A percentile compares a stretch with the other conserved stretches of the same genome.
These are phyloP conservation scores for Colletotrichum sp. DNA, from an alignment of 2,329 filamentous ascomycete genomes.

Conservation along the genomic window DNA sequence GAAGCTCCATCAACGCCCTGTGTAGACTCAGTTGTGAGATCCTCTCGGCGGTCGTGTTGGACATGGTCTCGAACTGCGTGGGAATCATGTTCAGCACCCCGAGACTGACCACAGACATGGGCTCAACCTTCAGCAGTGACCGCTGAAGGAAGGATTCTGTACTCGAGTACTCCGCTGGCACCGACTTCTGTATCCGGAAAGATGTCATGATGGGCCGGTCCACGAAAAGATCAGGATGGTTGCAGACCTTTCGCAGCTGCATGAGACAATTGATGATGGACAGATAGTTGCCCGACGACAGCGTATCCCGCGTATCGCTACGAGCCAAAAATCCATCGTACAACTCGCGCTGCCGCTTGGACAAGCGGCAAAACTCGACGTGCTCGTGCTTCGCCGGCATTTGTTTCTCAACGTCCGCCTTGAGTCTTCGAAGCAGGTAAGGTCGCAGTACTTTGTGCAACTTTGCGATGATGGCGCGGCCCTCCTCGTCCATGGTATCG, in stretches of 20 bases:
- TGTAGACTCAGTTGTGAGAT: constrained; percentile 74
- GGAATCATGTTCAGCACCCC: constrained; percentile 82
- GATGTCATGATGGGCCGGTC: constrained; percentile 97
- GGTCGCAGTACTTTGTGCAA: constrained; percentile 93
- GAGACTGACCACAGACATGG: constrained; percentile 70
- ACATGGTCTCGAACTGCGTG: constrained; percentile 70
- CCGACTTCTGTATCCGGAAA: constrained; percentile 86
- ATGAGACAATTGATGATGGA: constrained; percentile 98
- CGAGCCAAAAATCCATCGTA: constrained; percentile 97
- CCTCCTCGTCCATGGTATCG: constrained; percentile 93
- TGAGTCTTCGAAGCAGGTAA: constrained; percentile 87
- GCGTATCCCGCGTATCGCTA: constrained; percentile 84
- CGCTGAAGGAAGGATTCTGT: constrained; percentile 74
- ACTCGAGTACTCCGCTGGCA: constrained; percentile 74
- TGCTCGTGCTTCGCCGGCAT: constrained; percentile 99
- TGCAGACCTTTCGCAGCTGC: constrained; percentile 97
- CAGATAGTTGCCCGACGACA: constrained; percentile 92
- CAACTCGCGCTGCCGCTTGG: constrained; percentile 91
- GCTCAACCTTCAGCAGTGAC: constrained; percentile 65
- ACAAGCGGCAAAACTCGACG: constrained; percentile 92
- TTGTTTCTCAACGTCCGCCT: constrained; percentile 97
- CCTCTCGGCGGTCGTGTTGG: constrained; percentile 55
- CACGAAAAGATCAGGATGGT: constrained; percentile 96
- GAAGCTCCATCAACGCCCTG: constrained; percentile 70
- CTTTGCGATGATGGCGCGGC: constrained; percentile 88